phyloP scores from a whole-genome alignment of 2,329 filamentous ascomycete species.

The Apiospora malaysiana region DNA sequence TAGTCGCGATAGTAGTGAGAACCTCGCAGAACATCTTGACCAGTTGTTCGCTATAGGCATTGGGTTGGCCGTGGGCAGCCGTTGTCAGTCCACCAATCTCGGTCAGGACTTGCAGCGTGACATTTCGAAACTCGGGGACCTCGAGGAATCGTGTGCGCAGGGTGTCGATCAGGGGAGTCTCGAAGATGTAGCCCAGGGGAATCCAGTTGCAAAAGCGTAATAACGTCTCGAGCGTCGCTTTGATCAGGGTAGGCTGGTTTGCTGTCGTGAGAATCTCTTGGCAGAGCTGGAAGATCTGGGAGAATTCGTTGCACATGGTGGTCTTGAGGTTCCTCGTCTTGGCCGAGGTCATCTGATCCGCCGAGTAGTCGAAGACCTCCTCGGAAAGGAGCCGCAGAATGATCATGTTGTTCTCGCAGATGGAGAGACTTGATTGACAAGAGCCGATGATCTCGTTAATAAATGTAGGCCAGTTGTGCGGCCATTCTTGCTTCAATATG shows the following conservation, averaged over 20 bases:
- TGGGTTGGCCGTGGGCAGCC: conserved; percentile 67
- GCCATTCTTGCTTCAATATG: conserved; percentile 99
- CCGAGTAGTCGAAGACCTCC: conserved; percentile 98
- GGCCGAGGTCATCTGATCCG: conserved; percentile 98
- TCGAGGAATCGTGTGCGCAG: conserved; percentile 91
- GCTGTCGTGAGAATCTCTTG: conserved; percentile 93
- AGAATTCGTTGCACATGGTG: conserved; percentile 98
- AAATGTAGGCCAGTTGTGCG: conserved; percentile 99
- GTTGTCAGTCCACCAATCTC: conserved; percentile 96
- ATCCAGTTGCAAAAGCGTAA: conserved; percentile 99
- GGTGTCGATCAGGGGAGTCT: conserved; percentile 95
- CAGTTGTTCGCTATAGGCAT: conserved; percentile 91
- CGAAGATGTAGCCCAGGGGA: conserved; percentile 96
- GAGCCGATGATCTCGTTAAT: conserved; percentile 99
- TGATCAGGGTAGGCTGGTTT: conserved; percentile 85
- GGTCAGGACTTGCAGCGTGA: conserved; percentile 94
- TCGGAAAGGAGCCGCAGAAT: conserved; percentile 94
- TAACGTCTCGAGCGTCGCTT: conserved; percentile 94
- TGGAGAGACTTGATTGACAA: conserved; percentile 92
- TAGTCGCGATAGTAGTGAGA: conserved; percentile 87
- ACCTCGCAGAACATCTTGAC: conserved; percentile 99
- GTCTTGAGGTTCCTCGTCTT: conserved; percentile 97
- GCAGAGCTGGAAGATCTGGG: conserved; percentile 96
- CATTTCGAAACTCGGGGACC: conserved; percentile 92
- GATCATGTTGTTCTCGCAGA: conserved; percentile 99